Percentiles rank a stretch among this genome's conserved stretches.
Conservation (phyloP, 257 asterid genomes). For the Ilex aquifolium region DNA sequence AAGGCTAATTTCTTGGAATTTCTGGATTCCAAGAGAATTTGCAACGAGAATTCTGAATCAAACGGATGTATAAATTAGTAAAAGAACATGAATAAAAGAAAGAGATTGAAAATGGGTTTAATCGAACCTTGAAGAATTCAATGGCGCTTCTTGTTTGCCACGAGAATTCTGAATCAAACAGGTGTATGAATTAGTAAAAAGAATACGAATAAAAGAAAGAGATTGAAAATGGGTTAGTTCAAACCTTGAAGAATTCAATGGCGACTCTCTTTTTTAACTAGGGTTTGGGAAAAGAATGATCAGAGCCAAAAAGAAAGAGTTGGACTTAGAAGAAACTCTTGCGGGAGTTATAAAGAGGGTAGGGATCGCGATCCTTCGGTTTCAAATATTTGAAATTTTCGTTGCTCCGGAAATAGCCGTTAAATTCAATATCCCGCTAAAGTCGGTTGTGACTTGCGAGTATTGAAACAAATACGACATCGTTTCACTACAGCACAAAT, state of each 20-base stretch:
- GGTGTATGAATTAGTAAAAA: slow-evolving; percentile 1
- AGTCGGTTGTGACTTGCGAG: slow-evolving; percentile 17
- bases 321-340: not conserved
- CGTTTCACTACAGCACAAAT: no score
- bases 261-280: slow-evolving; percentile 1
- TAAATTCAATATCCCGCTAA: slow-evolving; percentile 35
- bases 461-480: no score
- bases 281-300: not conserved
- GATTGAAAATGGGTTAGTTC: not conserved
- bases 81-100: not conserved
- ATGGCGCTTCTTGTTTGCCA: slow-evolving; percentile 1
- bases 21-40: not conserved
- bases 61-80: not conserved
- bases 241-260: slow-evolving; percentile 7
- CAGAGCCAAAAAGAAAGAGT: not conserved
- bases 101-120: not conserved
- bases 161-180: not conserved
- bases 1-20: slow-evolving; percentile 13
- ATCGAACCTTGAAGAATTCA: slow-evolving; percentile 8
- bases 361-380: slow-evolving; percentile 11
- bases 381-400: slow-evolving; percentile 36
- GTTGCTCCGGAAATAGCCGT: slow-evolving; percentile 37
- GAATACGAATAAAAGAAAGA: not conserved
- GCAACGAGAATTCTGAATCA: not conserved
- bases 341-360: slow-evolving; percentile 7